Base-by-base conservation (phyloP, 164 flowering plant species). In the Cinnamomum micranthum region DNA sequence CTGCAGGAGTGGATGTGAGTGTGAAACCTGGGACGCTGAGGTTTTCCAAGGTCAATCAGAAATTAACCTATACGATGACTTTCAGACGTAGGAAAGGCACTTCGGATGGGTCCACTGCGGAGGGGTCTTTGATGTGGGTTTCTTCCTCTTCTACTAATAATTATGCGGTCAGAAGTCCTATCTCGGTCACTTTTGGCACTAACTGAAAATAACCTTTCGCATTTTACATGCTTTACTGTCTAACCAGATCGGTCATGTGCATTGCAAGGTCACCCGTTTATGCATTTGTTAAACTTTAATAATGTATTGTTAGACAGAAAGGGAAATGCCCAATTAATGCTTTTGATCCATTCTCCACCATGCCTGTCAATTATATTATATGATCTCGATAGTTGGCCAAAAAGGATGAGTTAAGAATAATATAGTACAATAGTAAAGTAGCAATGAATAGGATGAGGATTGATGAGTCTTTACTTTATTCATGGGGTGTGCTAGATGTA, bases 1-100 rank as follows among this genome's bases (percentile, higher is more conserved):
- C 90, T 0, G 55, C 50, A 24, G 92, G 91, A 24, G 89, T 93
- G 35, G 69, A 78, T 14, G 84, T 91, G 66, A 80, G 75, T 0
- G 96, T 91, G 6, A 75, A 66, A 68, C 98, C 98, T 0, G 77
- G 2, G 62, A 86, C 55, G 41, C 84, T 93, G 2, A 24, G 67
- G 7, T 93, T 93, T 83, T 65, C 87, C 15, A 59, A 50, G 22
- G n/a, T 70, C 27, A 77, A 79, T 77, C 82, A 84, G 76, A 82
- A 75, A 63, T 50, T 62, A 62, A 75, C 78, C 1, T 86, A 80
- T 66, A 14, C 65, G 0, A 79, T 65, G 60, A 65, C 31, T 11
- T 27, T 72, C 65, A 60, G 50, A 35, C 23, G 71, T 19, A 28
- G 47, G 47, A 35, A 41, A 0, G 15, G 50, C 50, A 15, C 22